A percentile compares a stretch with the other conserved stretches of the same genome.
These are phyloP conservation scores for Globisporangium paddicum DNA, from an alignment of 352 stramenopile species.

Conservation along the genomic window DNA sequence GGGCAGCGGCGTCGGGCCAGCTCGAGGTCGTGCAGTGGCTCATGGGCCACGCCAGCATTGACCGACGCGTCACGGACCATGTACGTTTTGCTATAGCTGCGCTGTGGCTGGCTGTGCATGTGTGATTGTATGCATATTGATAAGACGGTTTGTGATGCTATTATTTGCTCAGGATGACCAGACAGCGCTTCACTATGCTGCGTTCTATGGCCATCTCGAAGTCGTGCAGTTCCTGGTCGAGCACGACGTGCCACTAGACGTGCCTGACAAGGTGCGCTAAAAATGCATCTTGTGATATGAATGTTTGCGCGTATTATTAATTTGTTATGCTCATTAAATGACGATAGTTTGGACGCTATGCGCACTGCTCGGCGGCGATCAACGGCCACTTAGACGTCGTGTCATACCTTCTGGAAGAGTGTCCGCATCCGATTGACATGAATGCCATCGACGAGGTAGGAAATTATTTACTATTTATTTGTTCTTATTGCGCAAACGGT, in stretches of 20 bases:
- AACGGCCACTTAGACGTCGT: constrained; percentile 87
- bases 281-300: too few relatives aligned
- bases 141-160: neutral
- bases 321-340: too few relatives aligned
- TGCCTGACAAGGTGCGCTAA: constrained; percentile 64
- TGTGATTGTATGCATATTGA: too few relatives aligned
- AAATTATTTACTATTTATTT: neutral
- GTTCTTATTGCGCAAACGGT: neutral
- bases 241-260: constrained; percentile 73
- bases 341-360: constrained; percentile 56
- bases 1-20: constrained; percentile 68
- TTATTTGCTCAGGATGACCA: constrained; percentile 53
- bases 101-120: neutral
- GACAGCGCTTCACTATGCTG: constrained; percentile 80
- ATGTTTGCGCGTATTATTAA: too few relatives aligned
- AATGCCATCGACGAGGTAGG: constrained; percentile 83
- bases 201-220: constrained; percentile 85
- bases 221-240: constrained; percentile 84
- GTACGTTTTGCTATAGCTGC: constrained; percentile 21
- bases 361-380: constrained; percentile 79
- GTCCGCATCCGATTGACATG: constrained; percentile 75
- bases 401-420: constrained; percentile 78
- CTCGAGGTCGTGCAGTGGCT: constrained; percentile 82
- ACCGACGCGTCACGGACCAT: constrained; percentile 62
- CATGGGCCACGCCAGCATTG: constrained; percentile 47